Evolutionary conservation across 2,329 filamentous ascomycete genomes (phyloP).

Genomic region (Curvularia sp.): DNA sequence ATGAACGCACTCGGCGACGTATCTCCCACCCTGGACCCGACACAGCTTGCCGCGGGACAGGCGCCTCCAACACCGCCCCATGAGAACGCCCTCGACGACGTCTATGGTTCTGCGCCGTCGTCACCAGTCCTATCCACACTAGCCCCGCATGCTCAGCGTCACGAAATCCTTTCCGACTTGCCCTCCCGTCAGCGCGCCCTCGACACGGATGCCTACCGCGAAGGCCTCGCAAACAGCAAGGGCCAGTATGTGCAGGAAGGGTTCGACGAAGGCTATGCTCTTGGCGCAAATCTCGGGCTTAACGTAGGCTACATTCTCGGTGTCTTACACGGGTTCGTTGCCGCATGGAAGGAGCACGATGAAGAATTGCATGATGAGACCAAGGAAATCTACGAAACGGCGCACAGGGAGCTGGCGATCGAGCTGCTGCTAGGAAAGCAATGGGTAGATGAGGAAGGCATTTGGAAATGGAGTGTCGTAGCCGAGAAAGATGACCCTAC

Average conservation of each 20-base stretch:
- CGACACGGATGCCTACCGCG: slow-evolving; percentile 86
- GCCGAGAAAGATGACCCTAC: slow-evolving; percentile 47
- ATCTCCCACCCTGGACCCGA: slow-evolving; percentile 37
- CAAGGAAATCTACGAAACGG: slow-evolving; percentile 50
- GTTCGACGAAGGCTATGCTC: slow-evolving; percentile 87
- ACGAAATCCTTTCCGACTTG: slow-evolving; percentile 71
- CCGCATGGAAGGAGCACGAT: slow-evolving; percentile 53
- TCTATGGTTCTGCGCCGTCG: slow-evolving; percentile 56
- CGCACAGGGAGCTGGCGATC: slow-evolving; percentile 66
- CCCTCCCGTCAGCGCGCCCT: slow-evolving; percentile 77
- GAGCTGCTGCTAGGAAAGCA: slow-evolving; percentile 68
- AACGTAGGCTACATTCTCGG: slow-evolving; percentile 78
- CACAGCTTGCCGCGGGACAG: slow-evolving; percentile 39
- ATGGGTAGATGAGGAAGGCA: slow-evolving; percentile 74
- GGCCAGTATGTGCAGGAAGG: slow-evolving; percentile 78
- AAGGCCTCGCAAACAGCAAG: slow-evolving; percentile 82
- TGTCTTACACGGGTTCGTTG: slow-evolving; percentile 73
- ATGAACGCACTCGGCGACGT: slow-evolving; percentile 33
- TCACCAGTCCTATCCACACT: slow-evolving; percentile 43
- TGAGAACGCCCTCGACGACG: slow-evolving; percentile 53
- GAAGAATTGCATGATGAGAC: slow-evolving; percentile 39
- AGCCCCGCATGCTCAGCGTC: slow-evolving; percentile 5
- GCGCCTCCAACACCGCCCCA: slow-evolving; percentile 45
- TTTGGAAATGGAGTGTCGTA: slow-evolving; percentile 70
- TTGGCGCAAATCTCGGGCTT: slow-evolving; percentile 82